Conservation (phyloP, 2,329 filamentous ascomycete species). For the Pseudogymnoascus sp. region DNA sequence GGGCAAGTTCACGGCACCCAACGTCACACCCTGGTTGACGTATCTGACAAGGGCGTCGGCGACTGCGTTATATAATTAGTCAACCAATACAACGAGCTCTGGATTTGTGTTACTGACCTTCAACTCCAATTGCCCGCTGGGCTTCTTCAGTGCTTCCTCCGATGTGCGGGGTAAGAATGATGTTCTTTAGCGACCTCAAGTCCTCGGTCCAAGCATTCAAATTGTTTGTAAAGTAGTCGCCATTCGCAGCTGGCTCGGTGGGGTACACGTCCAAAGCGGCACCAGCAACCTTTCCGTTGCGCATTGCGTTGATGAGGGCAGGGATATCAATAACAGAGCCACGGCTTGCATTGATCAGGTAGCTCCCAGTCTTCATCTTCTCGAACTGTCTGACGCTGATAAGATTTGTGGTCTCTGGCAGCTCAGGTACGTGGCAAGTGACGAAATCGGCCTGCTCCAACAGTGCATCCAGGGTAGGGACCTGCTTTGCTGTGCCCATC, state of each 20-base stretch:
- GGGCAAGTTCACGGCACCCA: conserved; percentile 94
- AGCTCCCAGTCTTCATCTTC: conserved; percentile 87
- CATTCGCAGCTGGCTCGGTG: conserved; percentile 86
- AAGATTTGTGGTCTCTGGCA: conserved; percentile 88
- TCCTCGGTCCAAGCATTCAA: conserved; percentile 84
- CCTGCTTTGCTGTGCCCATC: conserved; percentile 78
- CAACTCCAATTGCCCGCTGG: conserved; percentile 88
- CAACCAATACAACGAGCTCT: conserved; percentile 9
- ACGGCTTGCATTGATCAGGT: conserved; percentile 92
- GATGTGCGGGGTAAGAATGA: conserved; percentile 94
- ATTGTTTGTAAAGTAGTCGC: conserved; percentile 82
- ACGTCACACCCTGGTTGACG: conserved; percentile 87
- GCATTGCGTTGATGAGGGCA: conserved; percentile 80
- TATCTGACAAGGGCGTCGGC: conserved; percentile 82
- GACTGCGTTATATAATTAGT: conserved; percentile 42
- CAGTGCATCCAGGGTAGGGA: conserved; percentile 68
- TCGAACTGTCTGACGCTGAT: conserved; percentile 73
- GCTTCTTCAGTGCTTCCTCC: conserved; percentile 97
- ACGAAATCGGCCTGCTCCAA: conserved; percentile 82
- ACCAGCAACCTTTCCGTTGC: conserved; percentile 78
- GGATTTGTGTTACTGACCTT: conserved; percentile 43
- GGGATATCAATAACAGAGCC: conserved; percentile 92
- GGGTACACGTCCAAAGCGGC: conserved; percentile 97
- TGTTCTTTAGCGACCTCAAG: conserved; percentile 75
- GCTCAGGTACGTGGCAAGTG: conserved; percentile 88